Base-by-base conservation (phyloP, 129 eudicot genomes). In the Tagetes patula region DNA sequence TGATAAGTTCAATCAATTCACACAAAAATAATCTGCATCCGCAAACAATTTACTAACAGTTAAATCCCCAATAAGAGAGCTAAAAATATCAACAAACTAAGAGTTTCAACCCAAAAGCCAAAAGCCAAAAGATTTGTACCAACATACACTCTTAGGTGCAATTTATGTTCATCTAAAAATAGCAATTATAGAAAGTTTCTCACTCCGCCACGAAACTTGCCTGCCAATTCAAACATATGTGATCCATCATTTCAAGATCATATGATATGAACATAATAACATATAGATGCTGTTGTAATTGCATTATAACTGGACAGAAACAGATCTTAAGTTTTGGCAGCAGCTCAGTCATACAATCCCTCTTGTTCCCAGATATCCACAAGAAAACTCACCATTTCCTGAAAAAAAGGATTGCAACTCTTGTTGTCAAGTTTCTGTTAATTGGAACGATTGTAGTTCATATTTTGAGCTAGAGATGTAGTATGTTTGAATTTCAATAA, bases 361-460 rank as follows among this genome's bases (percentile, higher is more conserved):
- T 91, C 97, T 75, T 91, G 96, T 72, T 91, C 89, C 96, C 97
- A 91, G 37, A 91, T 84, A 67, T 91, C 93, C 31, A 88, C 91
- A 72, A 91, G 89, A 79, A 88, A 91, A 79, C 82, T 84, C 60
- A 91, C 93, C 97, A 91, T 88, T 85, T 91, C 97, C 97, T 91
- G 92, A 38, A 8, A 80, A 80, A 0, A 38, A 56, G 31, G n/a
- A 5, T 8, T 2, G 56, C 61, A 48, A 69, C 3, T 33, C 34
- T 48, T 33, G 33, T 31, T 3, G 4, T 33, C 4, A 43, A 34
- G 4, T 9, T 61, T 12, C 4, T 33, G 12, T 12, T 61, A 34
- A 61, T 5, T 20, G 4, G 10, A 4, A 5, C 30, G 3, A 12
- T 4, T 37, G 2, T 61, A 1, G 43, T 12, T 61, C 67, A 11